These are phyloP conservation scores for Exophiala bonariae DNA, from an alignment of 2,329 filamentous ascomycete species.

Conservation along the genomic window DNA sequence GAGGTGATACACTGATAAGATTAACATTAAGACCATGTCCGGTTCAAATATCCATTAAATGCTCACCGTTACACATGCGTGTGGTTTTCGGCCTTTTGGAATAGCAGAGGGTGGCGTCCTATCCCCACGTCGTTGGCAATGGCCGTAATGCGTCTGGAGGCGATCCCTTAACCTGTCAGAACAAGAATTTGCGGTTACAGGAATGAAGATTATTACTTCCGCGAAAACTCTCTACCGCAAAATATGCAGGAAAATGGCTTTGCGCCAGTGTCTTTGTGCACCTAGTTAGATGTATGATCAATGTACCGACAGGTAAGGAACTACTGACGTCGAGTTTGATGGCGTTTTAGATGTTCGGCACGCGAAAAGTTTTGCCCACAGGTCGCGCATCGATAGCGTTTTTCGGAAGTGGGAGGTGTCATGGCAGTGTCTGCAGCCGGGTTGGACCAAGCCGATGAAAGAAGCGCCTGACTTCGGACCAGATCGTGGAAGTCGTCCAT, in stretches of 20 bases:
- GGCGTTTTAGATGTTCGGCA: conserved; percentile 49
- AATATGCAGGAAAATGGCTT: conserved; percentile 50
- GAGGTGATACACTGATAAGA: conserved; percentile 43
- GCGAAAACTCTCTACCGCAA: conserved; percentile 46
- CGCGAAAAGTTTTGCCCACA: conserved; percentile 48
- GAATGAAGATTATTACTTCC: conserved; percentile 30
- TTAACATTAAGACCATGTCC: background rate
- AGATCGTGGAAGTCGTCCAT: conserved; percentile 24
- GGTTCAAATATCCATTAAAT: conserved; percentile 5
- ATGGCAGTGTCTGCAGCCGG: conserved; percentile 3
- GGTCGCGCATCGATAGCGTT: conserved; percentile 43
- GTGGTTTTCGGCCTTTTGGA: conserved; percentile 45
- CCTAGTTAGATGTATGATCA: conserved; percentile 9
- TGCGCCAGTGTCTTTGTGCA: conserved; percentile 43
- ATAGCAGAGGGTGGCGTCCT: conserved; percentile 46
- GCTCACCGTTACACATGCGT: conserved; percentile 48
- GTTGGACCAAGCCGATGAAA: conserved; percentile 18
- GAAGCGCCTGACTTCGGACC: conserved; percentile 19
- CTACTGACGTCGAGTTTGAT: conserved; percentile 46
- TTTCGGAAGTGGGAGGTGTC: conserved; percentile 31
- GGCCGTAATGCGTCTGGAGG: conserved; percentile 46
- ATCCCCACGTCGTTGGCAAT: conserved; percentile 43
- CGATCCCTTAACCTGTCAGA: conserved; percentile 39
- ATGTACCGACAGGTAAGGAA: conserved; percentile 21
- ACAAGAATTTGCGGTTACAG: background rate